phyloP scores from a whole-genome alignment of 495 filamentous ascomycete genomes.

The Penicillium flavigenum region DNA sequence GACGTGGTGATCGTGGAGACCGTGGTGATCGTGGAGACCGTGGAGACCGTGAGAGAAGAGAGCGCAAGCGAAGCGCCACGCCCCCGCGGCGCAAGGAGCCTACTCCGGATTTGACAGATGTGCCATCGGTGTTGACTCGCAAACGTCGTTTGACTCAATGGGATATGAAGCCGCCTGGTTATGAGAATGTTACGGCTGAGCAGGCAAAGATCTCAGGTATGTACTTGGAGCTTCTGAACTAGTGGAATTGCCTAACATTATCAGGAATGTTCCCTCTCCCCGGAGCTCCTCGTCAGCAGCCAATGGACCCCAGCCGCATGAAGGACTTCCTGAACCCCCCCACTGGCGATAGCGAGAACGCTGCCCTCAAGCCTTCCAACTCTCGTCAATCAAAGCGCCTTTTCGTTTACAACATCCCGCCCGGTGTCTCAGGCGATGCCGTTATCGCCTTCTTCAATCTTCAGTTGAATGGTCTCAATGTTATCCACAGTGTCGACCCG shows the following conservation, averaged over 20 bases:
- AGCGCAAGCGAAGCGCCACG: slow-evolving; percentile 72
- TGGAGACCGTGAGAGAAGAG: slow-evolving; percentile 52
- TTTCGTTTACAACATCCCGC: slow-evolving; percentile 78
- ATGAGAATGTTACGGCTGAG: slow-evolving; percentile 98
- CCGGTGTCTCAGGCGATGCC: slow-evolving; percentile 64
- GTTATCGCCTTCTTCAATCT: slow-evolving; percentile 90
- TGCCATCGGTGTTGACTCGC: slow-evolving; percentile 72
- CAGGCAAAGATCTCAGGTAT: slow-evolving; percentile 96
- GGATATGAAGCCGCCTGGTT: slow-evolving; percentile 98
- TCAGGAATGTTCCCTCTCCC: slow-evolving; percentile 94
- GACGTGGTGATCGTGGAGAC: slow-evolving; percentile 24
- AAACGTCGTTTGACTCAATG: slow-evolving; percentile 94
- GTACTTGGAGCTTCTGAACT: neutral
- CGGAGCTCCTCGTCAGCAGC: slow-evolving; percentile 90
- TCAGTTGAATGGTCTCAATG: slow-evolving; percentile 90
- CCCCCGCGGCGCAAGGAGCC: slow-evolving; percentile 90
- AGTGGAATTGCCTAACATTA: slow-evolving; percentile 13
- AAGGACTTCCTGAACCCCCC: slow-evolving; percentile 95
- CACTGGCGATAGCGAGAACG: slow-evolving; percentile 66
- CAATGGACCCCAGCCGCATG: slow-evolving; percentile 92
- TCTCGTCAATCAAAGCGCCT: slow-evolving; percentile 91
- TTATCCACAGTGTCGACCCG: slow-evolving; percentile 78
- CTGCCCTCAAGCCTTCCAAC: slow-evolving; percentile 85
- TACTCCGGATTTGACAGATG: slow-evolving; percentile 89
- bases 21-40: slow-evolving; percentile 29